Evolutionary conservation across 352 stramenopile species (phyloP).

Genomic region (Globisporangium rhizosaccharum): DNA sequence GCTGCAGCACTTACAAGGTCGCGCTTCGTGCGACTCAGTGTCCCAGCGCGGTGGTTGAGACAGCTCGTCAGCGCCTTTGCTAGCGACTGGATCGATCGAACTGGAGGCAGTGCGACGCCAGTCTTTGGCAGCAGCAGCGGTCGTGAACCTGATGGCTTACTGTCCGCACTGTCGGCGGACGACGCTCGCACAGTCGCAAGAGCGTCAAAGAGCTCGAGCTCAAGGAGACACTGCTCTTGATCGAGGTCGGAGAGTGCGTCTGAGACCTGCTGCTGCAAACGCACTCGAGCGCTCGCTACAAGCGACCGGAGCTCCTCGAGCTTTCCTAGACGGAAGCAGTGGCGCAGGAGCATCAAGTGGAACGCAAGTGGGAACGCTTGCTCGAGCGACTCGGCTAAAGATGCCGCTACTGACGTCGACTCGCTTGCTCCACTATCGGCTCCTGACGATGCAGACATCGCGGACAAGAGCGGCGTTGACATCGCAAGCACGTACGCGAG

Average conservation of each 20-base stretch:
- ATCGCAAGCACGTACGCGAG: constrained; percentile 34
- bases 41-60: constrained; percentile 17
- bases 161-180: background rate
- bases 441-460: constrained; percentile 2
- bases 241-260: constrained; percentile 1
- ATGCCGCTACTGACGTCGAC: background rate
- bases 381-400: background rate
- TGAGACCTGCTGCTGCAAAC: constrained; percentile 5
- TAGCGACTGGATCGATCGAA: constrained; percentile 2
- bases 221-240: constrained; percentile 6
- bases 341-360: constrained; percentile 23
- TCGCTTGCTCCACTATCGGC: background rate
- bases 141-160: background rate
- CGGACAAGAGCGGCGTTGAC: constrained; percentile 13
- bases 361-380: constrained; percentile 26
- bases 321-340: constrained; percentile 24
- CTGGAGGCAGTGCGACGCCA: background rate
- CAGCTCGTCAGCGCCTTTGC: constrained; percentile 22
- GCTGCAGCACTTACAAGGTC: constrained; percentile 29
- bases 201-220: constrained; percentile 26
- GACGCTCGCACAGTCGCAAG: constrained; percentile 9
- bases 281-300: constrained; percentile 13
- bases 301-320: constrained; percentile 16
- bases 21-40: constrained; percentile 19
- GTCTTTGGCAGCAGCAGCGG: constrained; percentile 1